Conservation (phyloP, 2,329 filamentous ascomycete species). For the Fusarium falciforme region DNA sequence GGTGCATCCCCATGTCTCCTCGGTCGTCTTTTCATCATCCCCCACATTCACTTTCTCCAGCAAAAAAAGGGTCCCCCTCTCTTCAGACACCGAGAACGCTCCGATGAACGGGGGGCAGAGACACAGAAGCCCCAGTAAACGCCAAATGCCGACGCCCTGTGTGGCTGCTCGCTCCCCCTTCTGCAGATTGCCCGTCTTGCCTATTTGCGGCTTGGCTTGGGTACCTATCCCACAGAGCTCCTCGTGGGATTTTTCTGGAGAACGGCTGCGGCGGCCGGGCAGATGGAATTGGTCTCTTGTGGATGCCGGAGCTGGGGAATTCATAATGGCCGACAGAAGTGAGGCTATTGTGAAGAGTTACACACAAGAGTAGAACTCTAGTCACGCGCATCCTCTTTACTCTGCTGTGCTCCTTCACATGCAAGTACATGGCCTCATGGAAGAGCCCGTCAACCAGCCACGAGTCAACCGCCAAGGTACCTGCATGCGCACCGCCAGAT, state of each 20-base stretch:
- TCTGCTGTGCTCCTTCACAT: neutral
- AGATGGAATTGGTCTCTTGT: constrained; percentile 26
- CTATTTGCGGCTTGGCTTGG: neutral
- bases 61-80: neutral
- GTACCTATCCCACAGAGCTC: neutral
- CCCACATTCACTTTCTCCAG: constrained; percentile 24
- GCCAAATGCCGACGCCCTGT: neutral
- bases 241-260: neutral
- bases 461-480: neutral
- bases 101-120: neutral
- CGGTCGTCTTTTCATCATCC: neutral
- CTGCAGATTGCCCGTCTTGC: neutral
- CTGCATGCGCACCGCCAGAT: constrained; percentile 25
- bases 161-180: neutral
- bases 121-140: neutral
- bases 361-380: neutral
- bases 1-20: constrained; percentile 15
- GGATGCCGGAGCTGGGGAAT: neutral
- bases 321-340: neutral
- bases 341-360: neutral
- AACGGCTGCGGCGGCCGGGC: constrained; percentile 22
- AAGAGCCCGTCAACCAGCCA: neutral
- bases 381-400: neutral
- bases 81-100: constrained; percentile 5
- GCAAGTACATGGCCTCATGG: neutral